Evolutionary conservation across 805 yeast species (phyloP), one percentile per base, ranked within the genome.

Genomic region (Yamadazyma phyllophila): DNA sequence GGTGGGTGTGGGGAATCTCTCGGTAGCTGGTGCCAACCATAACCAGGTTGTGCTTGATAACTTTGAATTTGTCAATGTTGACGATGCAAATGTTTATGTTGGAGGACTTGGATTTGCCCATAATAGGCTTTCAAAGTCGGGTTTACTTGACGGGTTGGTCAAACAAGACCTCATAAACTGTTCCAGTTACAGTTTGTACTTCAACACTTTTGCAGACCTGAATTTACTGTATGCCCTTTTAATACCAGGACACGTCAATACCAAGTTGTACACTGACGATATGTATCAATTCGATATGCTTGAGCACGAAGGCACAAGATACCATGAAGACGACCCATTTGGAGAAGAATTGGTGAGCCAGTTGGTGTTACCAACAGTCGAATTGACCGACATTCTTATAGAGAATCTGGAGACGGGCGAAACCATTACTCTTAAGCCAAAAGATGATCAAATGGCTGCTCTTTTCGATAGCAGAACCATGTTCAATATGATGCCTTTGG

Each of bases 161-260:
- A 30, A 41, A 0, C 33, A 46, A 3, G 62, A 62, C 2, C 26
- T 57, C 35, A 67, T 66, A 24, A 37, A 47, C 24, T 57, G 67
- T 2, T 56, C 60, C 7, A 65, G 73, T 11, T 71, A 67, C 51
- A 68, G 74, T 16, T 49, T 65, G 14, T 67, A 57, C 57, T 69
- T 65, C 48, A 45, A 48, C 44, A 48, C 56, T 42, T 37, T 43
- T 29, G 27, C 52, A 4, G 42, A 46, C 37, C 30, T 45, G 11
- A 44, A 47, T 10, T 20, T 44, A 13, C 51, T 55, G 6, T 45
- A 51, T n/a, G 74, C 71, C 12, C 60, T 61, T 43, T 50, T 85
- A 10, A 58, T 82, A 7, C 66, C 83, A 1, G 91, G 94, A 9
- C 81, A 78, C 2, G 77, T 85, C 3, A 80, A 82, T 54, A 63